Base-by-base conservation (phyloP, 352 stramenopile genomes). In the Phytophthora kernoviae region DNA sequence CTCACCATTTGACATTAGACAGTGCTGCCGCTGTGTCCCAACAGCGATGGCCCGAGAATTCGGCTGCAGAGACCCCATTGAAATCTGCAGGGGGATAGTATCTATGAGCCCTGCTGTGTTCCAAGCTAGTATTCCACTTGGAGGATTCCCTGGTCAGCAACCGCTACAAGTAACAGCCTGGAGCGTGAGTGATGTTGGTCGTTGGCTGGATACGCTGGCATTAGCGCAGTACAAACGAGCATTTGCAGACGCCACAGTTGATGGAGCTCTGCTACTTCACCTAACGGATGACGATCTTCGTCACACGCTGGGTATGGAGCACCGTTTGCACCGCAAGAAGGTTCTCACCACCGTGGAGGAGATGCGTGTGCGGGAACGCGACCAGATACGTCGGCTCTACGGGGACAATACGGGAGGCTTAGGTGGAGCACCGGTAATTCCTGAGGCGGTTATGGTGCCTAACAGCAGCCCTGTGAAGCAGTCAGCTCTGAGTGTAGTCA, bases 241-340 rank as follows among this genome's bases (percentile, higher is more conserved):
- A 10, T 98, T 98, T 59, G 58, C 74, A 0, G 93, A 98, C 41
- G 91, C 84, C 6, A 79, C 81, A 2, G 85, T 98, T 4, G 94
- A 98, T 46, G 93, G 93, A 14, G 82, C 89, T 32, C 78, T 98
- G 32, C 58, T 98, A 36, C 70, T 96, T 53, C 88, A 98, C 46
- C 73, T 98, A 26, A 88, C 85, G 22, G 81, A 93, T 43, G 78
- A 98, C 39, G 96, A 99, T 58, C 78, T 99, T 12, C 90, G 91
- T 45, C 98, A 97, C 67, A 98, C 91, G 12, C 75, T 99, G 6
- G 92, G 93, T 6, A 94, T 99, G 60, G 93, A 98, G 66, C 94
- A 98, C 62, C 81, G 81, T 9, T 75, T 99, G 17, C 96, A 99
- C 67, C 88, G 96, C 10, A 99, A 99, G 72, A 99, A 98, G 66